Conservation (phyloP, 768 basidiomycete species). For the Tulasnella sp. region DNA sequence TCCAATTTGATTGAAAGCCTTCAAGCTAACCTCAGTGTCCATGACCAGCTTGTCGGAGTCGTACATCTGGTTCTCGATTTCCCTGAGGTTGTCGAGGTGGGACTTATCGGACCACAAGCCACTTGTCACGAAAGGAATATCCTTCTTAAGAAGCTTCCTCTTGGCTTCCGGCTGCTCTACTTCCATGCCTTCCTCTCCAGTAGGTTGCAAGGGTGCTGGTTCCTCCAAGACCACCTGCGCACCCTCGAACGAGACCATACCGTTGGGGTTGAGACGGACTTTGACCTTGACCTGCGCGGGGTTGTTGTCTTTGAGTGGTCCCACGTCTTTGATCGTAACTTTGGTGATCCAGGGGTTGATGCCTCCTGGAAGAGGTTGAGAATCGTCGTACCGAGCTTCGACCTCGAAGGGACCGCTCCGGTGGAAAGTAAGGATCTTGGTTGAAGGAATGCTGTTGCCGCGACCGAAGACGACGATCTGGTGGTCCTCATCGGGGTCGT, state of each 20-base stretch:
- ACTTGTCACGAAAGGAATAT: slow-evolving; percentile 59
- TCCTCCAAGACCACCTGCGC: slow-evolving; percentile 60
- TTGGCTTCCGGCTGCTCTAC: slow-evolving; percentile 49
- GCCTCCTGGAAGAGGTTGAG: slow-evolving; percentile 50
- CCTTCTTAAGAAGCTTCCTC: slow-evolving; percentile 70
- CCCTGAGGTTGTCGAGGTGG: slow-evolving; percentile 52
- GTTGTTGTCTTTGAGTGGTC: slow-evolving; percentile 42
- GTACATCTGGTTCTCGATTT: slow-evolving; percentile 83
- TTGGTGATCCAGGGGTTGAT: slow-evolving; percentile 79
- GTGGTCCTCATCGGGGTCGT: slow-evolving; percentile 70
- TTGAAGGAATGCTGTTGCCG: slow-evolving; percentile 79
- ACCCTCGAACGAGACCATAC: slow-evolving; percentile 74
- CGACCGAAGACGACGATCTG: slow-evolving; percentile 84
- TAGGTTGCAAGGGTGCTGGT: slow-evolving; percentile 35
- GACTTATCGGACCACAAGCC: slow-evolving; percentile 53
- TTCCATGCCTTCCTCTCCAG: slow-evolving; percentile 75
- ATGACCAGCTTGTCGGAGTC: slow-evolving; percentile 88
- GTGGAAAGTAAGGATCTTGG: slow-evolving; percentile 92
- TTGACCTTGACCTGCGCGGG: slow-evolving; percentile 80
- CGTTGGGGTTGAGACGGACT: slow-evolving; percentile 76
- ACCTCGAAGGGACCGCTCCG: slow-evolving; percentile 81
- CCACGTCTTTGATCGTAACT: slow-evolving; percentile 75
- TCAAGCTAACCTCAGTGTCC: slow-evolving; percentile 77
- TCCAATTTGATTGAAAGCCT: background rate
- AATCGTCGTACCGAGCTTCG: slow-evolving; percentile 70